Evolutionary conservation across 2,329 filamentous ascomycete species (phyloP), one percentile per base, ranked within the genome.

Genomic region (Fusarium robinianum): DNA sequence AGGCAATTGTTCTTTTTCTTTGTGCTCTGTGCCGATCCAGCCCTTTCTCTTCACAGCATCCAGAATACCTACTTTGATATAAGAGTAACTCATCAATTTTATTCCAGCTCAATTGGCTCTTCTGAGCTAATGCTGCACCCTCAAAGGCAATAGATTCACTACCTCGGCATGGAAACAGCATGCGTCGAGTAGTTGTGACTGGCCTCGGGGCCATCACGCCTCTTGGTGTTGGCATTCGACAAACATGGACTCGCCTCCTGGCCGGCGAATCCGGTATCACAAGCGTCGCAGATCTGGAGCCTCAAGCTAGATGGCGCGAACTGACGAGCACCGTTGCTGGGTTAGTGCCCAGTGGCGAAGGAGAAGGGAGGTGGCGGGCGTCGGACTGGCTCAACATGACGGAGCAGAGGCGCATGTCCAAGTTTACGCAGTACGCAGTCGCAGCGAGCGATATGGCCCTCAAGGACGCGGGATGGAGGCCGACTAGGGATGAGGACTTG

Each of bases 371-470:
- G 30, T 84, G 78, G 82, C 65, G 67, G 19, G 63, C 77, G 2
- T 66, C 70, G 8, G 76, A 83, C 55, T 85, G 80, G 77, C 61
- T 83, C 36, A 68, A 66, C 31, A 63, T 69, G 16, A 64, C 73
- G 2, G 80, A 84, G 45, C 76, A 80, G 62, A 81, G 90, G 5
- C 87, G 89, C 62, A 95, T 95, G 84, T 90, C 94, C n/a, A 78
- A 75, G 16, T 97, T 97, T 65, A 81, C 90, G 4, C 91, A 97
- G 67, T 97, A 95, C 72, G 92, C 91, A 10, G 78, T 96, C 63
- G 90, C 88, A 9, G 90, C 91, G 3, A 80, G 89, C 0, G 81
- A 89, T 36, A 94, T 97, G 78, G 94, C 94, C 0, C 73, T 99
- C 37, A 70, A 80, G 18, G 90, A 97, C 73, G 86, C 92, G 1